Conservation (phyloP, 2,329 filamentous ascomycete species). For the Emmonsiellopsis sp. region DNA sequence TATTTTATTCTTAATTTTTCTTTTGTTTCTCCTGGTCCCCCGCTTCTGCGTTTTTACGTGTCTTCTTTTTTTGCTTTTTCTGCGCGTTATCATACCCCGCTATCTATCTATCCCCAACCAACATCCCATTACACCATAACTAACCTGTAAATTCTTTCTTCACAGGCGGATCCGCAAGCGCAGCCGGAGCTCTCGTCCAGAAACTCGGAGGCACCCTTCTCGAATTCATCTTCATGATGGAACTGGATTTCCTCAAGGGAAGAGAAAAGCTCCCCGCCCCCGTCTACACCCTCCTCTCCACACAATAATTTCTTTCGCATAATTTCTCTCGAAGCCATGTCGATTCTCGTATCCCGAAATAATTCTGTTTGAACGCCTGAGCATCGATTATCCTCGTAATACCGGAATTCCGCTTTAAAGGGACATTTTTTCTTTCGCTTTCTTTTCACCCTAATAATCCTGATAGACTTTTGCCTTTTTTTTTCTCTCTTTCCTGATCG, state of each 20-base stretch:
- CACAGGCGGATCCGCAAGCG: constrained; percentile 79
- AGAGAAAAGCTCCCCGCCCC: constrained; percentile 80
- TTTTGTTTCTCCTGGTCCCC: not conserved
- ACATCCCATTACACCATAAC: not conserved
- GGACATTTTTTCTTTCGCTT: not conserved
- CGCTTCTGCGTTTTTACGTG: not conserved
- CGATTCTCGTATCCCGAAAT: no score
- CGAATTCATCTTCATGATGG: constrained; percentile 90
- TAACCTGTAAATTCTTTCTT: constrained; percentile 3
- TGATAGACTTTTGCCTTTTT: not conserved
- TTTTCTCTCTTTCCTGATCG: not conserved
- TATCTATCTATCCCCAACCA: not conserved
- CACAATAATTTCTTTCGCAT: not conserved
- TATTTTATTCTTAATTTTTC: not conserved
- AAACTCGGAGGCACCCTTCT: constrained; percentile 78
- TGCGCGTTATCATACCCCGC: not conserved
- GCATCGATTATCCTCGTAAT: no score
- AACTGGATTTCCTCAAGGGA: constrained; percentile 87
- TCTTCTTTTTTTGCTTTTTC: not conserved
- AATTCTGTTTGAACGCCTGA: no score
- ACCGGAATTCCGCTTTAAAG: not conserved
- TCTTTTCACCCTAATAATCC: not conserved
- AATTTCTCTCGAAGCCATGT: not conserved
- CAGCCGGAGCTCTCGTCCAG: constrained; percentile 76
- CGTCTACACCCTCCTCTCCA: constrained; percentile 70